These are phyloP conservation scores for Penicillium psychrosexuale DNA, from an alignment of 2,329 filamentous ascomycete species.

Conservation along the genomic window DNA sequence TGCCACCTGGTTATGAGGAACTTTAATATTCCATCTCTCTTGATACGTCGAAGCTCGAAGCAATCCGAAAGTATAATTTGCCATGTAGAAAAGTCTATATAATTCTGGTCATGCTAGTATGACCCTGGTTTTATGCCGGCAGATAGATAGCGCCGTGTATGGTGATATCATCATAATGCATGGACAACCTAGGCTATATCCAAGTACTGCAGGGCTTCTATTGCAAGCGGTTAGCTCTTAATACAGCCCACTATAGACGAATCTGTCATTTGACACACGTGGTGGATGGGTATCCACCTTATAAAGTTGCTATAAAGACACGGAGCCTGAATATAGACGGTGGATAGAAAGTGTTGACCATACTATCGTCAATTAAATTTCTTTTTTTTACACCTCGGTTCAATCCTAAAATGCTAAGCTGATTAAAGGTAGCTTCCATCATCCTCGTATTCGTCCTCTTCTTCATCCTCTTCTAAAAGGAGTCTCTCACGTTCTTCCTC, in stretches of 20 bases:
- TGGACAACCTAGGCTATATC: background rate
- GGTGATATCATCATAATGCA: background rate
- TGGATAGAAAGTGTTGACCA: background rate
- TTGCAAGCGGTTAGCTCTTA: background rate
- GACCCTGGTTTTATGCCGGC: background rate
- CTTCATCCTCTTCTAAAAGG: conserved; percentile 22
- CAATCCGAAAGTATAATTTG: background rate
- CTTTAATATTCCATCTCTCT: background rate
- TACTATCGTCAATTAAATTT: background rate
- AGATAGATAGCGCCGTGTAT: background rate
- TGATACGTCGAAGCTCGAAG: background rate
- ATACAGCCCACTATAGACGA: background rate
- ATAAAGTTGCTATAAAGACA: background rate
- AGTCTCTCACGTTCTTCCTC: conserved; percentile 29
- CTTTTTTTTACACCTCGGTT: background rate
- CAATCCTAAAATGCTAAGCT: background rate
- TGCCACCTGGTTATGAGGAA: background rate
- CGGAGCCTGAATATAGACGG: background rate
- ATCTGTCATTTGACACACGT: background rate
- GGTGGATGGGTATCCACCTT: background rate
- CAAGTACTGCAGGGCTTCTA: background rate
- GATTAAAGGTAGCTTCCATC: background rate
- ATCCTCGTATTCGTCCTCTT: conserved; percentile 9
- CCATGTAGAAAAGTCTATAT: background rate
- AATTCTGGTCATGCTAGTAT: background rate